Evolutionary conservation across 441 rosid species (phyloP), one percentile per base, ranked within the genome.

Genomic region (Monsonia emarginata): DNA sequence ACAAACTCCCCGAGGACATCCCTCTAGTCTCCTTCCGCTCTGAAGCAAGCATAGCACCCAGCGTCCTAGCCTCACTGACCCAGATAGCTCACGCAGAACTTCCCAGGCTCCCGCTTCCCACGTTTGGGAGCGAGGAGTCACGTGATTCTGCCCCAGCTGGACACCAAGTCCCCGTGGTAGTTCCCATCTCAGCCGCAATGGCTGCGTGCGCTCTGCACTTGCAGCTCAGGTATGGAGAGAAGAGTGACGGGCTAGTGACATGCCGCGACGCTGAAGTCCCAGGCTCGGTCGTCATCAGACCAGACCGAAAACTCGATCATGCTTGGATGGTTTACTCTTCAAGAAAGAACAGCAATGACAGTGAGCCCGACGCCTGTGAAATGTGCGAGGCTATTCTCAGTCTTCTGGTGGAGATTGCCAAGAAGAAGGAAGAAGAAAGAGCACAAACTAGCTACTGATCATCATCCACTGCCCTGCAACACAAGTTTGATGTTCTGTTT

Each of bases 301-400:
- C 94, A 0, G 81, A 80, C 62, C 89, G 92, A 4, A 89, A 86
- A 72, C 60, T 91, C 72, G 97, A 94, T 76, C 97, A 89, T 75
- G 96, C 92, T 11, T 94, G 97, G 97, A 91, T 94, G 97, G 97
- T 91, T 32, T 94, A 91, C 73, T 94, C 96, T 6, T 78, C 97
- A 4, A 50, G 57, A 50, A 50, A 21, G 11, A 50, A 7, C 57
- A 71, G 88, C 70, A 91, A 82, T 27, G 90, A 89, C n/a, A 82
- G 76, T 71, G 94, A 89, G 70, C 83, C 89, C 32, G 88, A 84
- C 67, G 92, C 99, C 64, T 83, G 94, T 64, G 91, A 86, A 79
- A 94, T 94, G 63, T 89, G 96, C 42, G 96, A 94, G 74, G 94
- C 99, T 60, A 84, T 91, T 50, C 76, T 86, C 79, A 83, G 94